phyloP scores from a whole-genome alignment of 768 basidiomycete species.

The Glaciozyma martinii region DNA sequence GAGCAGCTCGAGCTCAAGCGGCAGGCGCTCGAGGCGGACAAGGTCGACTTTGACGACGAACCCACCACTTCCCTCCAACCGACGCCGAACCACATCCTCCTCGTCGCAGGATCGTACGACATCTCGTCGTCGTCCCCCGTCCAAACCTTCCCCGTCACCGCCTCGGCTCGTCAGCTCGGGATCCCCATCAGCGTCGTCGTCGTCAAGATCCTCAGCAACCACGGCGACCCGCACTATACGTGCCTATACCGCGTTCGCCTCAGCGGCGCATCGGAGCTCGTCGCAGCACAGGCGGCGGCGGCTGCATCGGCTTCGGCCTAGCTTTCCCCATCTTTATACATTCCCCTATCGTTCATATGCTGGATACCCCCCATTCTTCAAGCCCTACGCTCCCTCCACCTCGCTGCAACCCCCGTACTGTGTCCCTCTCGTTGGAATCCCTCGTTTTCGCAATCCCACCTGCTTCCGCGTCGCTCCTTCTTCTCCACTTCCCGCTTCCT shows the following conservation, averaged over 20 bases:
- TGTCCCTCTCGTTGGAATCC: too few relatives aligned
- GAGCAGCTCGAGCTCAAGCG: conserved; percentile 33
- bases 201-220: conserved; percentile 71
- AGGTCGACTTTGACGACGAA: conserved; percentile 29
- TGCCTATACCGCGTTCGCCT: conserved; percentile 53
- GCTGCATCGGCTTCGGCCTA: neutral
- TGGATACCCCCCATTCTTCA: too few relatives aligned
- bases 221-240: conserved; percentile 73
- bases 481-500: too few relatives aligned
- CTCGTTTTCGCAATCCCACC: too few relatives aligned
- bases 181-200: conserved; percentile 80
- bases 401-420: too few relatives aligned
- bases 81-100: conserved; percentile 45
- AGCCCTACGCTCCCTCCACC: too few relatives aligned
- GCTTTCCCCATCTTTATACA: neutral
- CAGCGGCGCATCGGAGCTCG: conserved; percentile 16
- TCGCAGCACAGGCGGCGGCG: neutral
- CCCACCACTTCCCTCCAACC: conserved; percentile 30
- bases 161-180: conserved; percentile 57
- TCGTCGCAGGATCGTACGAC: conserved; percentile 63
- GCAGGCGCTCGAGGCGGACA: neutral
- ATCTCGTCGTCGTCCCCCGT: conserved; percentile 50
- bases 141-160: conserved; percentile 69
- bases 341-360: neutral
- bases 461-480: too few relatives aligned